Evolutionary conservation across 148 eudicot genomes (phyloP).

Genomic region (Vaccinium macrocarpon): DNA sequence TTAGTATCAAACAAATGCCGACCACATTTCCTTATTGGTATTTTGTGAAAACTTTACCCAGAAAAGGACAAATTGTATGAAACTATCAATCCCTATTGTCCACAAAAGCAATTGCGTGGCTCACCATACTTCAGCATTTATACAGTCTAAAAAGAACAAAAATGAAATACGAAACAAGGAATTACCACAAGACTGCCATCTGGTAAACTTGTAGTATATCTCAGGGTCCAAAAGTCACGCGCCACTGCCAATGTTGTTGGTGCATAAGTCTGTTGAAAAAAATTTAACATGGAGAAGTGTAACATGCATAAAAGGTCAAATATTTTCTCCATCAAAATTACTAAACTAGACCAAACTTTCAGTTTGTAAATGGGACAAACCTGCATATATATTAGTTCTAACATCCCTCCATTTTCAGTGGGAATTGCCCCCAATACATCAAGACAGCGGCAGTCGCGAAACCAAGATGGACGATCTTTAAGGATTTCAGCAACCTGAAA

Average conservation of each 20-base stretch:
- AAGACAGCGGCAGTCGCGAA: slow-evolving; percentile 55
- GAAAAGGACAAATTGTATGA: neutral
- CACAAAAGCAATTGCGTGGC: neutral
- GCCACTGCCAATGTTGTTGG: slow-evolving; percentile 65
- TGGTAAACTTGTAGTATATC: slow-evolving; percentile 55
- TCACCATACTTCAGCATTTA: neutral
- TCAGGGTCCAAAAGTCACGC: slow-evolving; percentile 68
- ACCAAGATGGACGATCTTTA: slow-evolving; percentile 73
- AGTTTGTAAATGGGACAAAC: slow-evolving; percentile 22
- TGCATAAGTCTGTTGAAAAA: slow-evolving; percentile 43
- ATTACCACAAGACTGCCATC: slow-evolving; percentile 71
- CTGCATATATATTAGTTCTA: slow-evolving; percentile 68
- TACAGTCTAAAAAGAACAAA: neutral
- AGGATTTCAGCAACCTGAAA: slow-evolving; percentile 58
- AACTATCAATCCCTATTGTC: neutral
- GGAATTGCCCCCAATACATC: slow-evolving; percentile 49
- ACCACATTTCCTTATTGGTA: neutral
- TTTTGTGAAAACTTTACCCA: neutral
- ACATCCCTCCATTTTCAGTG: slow-evolving; percentile 61
- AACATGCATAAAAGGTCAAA: neutral
- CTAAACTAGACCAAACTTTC: neutral
- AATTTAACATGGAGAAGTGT: neutral
- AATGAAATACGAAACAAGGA: neutral
- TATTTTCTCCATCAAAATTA: neutral
- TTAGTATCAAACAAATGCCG: neutral